Conservation (phyloP, 2,329 filamentous ascomycete genomes). For the Trichophyton simii region DNA sequence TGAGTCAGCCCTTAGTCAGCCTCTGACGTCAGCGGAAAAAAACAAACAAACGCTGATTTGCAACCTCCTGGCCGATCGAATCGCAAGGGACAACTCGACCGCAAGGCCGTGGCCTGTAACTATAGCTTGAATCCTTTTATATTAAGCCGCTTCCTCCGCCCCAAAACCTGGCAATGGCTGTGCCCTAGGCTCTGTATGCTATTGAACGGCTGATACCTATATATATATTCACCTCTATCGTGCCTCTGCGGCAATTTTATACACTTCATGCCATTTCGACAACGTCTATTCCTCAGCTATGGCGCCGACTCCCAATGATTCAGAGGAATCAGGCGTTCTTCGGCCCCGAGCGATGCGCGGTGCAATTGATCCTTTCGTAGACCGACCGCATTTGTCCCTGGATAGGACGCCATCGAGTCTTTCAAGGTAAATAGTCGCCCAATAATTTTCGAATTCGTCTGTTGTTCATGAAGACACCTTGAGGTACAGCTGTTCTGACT, state of each 20-base stretch:
- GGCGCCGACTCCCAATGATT: slow-evolving; percentile 9
- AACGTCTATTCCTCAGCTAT: background rate
- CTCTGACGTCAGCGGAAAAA: background rate
- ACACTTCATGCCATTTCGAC: background rate
- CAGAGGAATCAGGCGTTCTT: slow-evolving; percentile 6
- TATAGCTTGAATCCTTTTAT: background rate
- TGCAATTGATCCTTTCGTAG: slow-evolving; percentile 5
- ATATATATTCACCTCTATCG: background rate
- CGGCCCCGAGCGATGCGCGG: slow-evolving; percentile 9
- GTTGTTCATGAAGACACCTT: background rate
- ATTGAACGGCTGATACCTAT: background rate
- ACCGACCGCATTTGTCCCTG: background rate
- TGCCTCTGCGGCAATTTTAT: background rate
- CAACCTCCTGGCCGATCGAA: background rate
- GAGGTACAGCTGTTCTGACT: background rate
- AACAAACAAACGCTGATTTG: background rate
- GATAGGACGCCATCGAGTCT: slow-evolving; percentile 15
- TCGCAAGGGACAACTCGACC: background rate
- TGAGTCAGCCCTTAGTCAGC: background rate
- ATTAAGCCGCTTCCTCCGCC: background rate
- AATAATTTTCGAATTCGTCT: background rate
- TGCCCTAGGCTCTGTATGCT: background rate
- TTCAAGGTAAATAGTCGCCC: slow-evolving; percentile 19
- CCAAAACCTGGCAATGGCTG: background rate
- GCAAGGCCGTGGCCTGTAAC: background rate